Percentiles rank a stretch among this genome's conserved stretches.
Evolutionary conservation across 805 yeast genomes (phyloP).

Genomic region (Metschnikowia cerradonensis): DNA sequence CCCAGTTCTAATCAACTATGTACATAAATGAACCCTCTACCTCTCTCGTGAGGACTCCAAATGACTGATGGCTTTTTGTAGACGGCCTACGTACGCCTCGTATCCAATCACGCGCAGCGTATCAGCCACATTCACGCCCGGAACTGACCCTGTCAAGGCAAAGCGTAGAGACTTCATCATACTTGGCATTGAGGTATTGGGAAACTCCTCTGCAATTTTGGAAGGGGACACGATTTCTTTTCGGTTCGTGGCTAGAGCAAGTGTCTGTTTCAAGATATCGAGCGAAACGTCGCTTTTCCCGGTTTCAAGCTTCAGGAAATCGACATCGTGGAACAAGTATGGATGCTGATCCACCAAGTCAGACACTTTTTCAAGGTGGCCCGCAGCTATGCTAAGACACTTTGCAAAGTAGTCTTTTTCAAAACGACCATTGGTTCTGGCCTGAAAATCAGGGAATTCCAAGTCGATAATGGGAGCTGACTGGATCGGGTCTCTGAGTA

Average conservation of each 20-base stretch:
- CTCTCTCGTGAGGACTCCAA: not conserved
- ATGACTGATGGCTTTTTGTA: slow-evolving; percentile 10
- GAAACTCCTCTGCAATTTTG: slow-evolving; percentile 1
- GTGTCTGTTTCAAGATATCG: slow-evolving; percentile 16
- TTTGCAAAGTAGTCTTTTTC: slow-evolving; percentile 31
- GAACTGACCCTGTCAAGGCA: slow-evolving; percentile 63
- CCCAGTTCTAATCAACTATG: not conserved
- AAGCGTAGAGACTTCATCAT: slow-evolving; percentile 36
- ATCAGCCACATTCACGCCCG: slow-evolving; percentile 66
- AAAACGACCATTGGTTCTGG: slow-evolving; percentile 10
- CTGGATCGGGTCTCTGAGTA: slow-evolving; percentile 35
- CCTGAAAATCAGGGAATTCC: slow-evolving; percentile 19
- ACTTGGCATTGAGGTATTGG: slow-evolving; percentile 2
- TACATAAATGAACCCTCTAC: not conserved
- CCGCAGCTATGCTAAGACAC: slow-evolving; percentile 44
- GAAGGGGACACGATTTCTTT: slow-evolving; percentile 2
- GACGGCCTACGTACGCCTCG: slow-evolving; percentile 8
- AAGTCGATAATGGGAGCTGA: slow-evolving; percentile 36
- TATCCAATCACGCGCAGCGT: slow-evolving; percentile 54
- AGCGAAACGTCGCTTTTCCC: not conserved
- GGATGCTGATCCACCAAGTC: slow-evolving; percentile 48
- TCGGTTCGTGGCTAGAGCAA: slow-evolving; percentile 10
- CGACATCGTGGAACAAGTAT: slow-evolving; percentile 45
- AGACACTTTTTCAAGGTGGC: slow-evolving; percentile 47
- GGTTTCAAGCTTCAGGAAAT: slow-evolving; percentile 21